phyloP scores from a whole-genome alignment of 129 eudicot genomes.

The Centella asiatica region DNA sequence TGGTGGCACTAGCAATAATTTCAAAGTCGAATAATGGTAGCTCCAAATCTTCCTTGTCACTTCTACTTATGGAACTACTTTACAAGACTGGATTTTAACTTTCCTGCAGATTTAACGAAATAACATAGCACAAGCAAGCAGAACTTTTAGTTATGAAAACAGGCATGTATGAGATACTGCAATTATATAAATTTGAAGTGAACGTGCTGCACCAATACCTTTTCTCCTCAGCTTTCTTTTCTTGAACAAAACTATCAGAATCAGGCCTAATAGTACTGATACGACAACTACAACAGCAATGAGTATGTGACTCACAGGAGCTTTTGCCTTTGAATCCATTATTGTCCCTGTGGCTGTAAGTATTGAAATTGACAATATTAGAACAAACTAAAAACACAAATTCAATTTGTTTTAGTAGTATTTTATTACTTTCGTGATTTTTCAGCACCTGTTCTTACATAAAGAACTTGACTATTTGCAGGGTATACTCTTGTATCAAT shows the following conservation, averaged over 20 bases:
- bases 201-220: background rate
- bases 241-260: background rate
- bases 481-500: background rate
- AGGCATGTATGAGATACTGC: background rate
- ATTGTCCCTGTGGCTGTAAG: background rate
- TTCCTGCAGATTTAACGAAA: background rate
- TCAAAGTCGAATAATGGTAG: background rate
- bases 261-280: background rate
- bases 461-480: constrained; percentile 2
- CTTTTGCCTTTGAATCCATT: background rate
- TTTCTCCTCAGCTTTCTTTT: constrained; percentile 4
- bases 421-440: background rate
- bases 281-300: background rate
- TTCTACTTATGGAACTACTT: background rate
- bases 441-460: constrained; percentile 10
- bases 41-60: constrained; percentile 1
- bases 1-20: constrained; percentile 3
- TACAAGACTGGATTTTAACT: background rate
- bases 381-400: background rate
- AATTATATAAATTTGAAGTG: no score
- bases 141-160: background rate
- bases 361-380: background rate
- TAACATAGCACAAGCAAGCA: background rate
- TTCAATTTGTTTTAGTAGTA: background rate
- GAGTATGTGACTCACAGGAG: background rate